Percentiles rank a stretch among this genome's conserved stretches.
These are phyloP conservation scores for Penicillium crustosum DNA, from an alignment of 2,329 filamentous ascomycete genomes.

Conservation along the genomic window DNA sequence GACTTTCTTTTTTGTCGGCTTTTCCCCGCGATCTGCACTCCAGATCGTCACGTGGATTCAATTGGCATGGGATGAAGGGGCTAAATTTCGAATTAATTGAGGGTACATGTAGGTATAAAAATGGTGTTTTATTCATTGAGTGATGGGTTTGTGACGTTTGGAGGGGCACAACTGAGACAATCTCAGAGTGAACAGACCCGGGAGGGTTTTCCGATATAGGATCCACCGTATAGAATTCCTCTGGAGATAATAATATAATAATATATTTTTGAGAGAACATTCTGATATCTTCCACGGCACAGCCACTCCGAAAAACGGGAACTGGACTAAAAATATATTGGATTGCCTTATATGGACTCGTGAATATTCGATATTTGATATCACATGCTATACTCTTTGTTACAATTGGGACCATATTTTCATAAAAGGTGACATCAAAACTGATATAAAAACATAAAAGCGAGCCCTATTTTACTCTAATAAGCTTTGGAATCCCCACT, in stretches of 20 bases:
- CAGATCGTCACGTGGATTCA: constrained; percentile 23
- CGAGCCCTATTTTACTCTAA: no score
- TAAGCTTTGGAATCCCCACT: no score
- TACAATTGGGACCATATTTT: no score
- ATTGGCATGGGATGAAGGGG: neutral
- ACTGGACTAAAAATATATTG: neutral
- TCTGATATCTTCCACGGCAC: neutral
- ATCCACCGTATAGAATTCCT: neutral
- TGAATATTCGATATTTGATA: neutral
- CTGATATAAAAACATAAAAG: no score
- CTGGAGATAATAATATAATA: neutral
- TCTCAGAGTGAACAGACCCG: neutral
- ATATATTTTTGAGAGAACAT: neutral
- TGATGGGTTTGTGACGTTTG: constrained; percentile 3
- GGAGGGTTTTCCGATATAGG: constrained; percentile 1
- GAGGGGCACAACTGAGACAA: neutral
- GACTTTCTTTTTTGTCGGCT: neutral
- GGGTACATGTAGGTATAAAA: neutral
- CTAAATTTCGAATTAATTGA: neutral
- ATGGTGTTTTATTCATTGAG: neutral
- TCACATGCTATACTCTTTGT: neutral
- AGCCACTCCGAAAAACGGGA: neutral
- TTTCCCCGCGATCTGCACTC: constrained; percentile 23
- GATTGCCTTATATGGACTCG: neutral
- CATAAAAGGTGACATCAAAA: no score